These are phyloP conservation scores for Fusarium papillatum DNA, from an alignment of 2,329 filamentous ascomycete genomes.

Conservation along the genomic window DNA sequence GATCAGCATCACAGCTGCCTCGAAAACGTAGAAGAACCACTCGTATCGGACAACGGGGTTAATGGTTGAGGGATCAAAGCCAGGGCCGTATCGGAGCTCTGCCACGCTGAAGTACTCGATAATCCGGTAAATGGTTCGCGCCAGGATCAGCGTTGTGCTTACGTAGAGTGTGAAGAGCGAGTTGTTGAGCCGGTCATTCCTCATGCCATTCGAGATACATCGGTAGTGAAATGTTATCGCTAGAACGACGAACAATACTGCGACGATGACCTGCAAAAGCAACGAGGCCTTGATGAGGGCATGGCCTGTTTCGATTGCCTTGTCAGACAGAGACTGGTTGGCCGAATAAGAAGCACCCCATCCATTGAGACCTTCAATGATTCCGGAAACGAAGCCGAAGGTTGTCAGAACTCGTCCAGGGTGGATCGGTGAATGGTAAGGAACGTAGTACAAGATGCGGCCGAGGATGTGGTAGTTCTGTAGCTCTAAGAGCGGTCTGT, in stretches of 20 bases:
- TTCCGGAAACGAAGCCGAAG: slow-evolving; percentile 59
- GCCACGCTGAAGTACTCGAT: slow-evolving; percentile 71
- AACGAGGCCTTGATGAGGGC: slow-evolving; percentile 64
- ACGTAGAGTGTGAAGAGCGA: slow-evolving; percentile 64
- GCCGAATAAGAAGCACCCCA: slow-evolving; percentile 62
- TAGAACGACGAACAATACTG: slow-evolving; percentile 62
- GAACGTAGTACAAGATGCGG: slow-evolving; percentile 68
- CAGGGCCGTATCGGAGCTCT: slow-evolving; percentile 53
- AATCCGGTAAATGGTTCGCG: slow-evolving; percentile 69
- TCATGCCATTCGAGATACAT: slow-evolving; percentile 53
- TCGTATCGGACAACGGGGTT: slow-evolving; percentile 67
- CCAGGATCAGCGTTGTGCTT: slow-evolving; percentile 62
- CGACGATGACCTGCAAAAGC: slow-evolving; percentile 67
- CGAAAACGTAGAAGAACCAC: slow-evolving; percentile 72
- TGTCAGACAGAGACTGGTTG: slow-evolving; percentile 56
- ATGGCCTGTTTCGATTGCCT: slow-evolving; percentile 56
- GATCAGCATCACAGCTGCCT: slow-evolving; percentile 64
- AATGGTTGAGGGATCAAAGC: slow-evolving; percentile 52
- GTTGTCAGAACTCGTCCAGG: slow-evolving; percentile 60
- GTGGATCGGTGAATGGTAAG: slow-evolving; percentile 67
- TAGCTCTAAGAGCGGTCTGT: slow-evolving; percentile 69
- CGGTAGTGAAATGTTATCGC: slow-evolving; percentile 63
- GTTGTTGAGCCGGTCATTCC: slow-evolving; percentile 47
- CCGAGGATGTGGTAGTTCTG: slow-evolving; percentile 74
- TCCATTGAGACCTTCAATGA: slow-evolving; percentile 62